Base-by-base conservation (phyloP, 148 eudicot genomes). In the Tetragonia tetragonoides region DNA sequence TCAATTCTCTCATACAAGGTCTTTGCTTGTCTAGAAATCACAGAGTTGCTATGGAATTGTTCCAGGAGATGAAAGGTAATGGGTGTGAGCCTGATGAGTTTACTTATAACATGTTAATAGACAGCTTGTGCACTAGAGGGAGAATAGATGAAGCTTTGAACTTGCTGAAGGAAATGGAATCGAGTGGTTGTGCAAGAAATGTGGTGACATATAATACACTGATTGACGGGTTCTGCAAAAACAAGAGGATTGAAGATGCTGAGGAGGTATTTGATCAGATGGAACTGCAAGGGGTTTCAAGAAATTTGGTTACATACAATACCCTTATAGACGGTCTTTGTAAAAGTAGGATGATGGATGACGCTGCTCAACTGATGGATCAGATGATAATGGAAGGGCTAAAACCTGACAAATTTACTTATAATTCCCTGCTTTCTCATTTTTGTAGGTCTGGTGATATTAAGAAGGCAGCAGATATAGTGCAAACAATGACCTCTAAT, bases 351-450 rank as follows among this genome's bases (percentile, higher is more conserved):
- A 83, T 95, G 76, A 83, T 91, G 70, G 91, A 90, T 9, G 99
- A 93, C 23, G 97, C 97, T 44, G 84, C 92, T 66, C 80, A 87
- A 83, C 92, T 95, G 67, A 93, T 91, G 93, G 94, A 91, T 62
- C 97, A 95, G 86, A 91, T 95, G 99, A 88, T 95, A 83, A 88
- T 89, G 87, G 99, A 95, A 83, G 97, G 99, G 68, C 57, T 93
- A 17, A 89, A 90, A 68, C 99, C 99, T 34, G 97, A 95, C 83
- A 95, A 91, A 72, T 91, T 83, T 78, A 93, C 99, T 7, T 95
- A 90, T 73, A 93, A 91, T 77, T 87, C 97, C 56, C 76, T 95
- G 79, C 91, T 95, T 54, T 71, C 92, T 47, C 93, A 93, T 86
- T 95, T 87, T 82, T 95, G 97, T 81, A 89, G 86, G 78, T 85